These are phyloP conservation scores for Penicillium goetzii DNA, from an alignment of 495 filamentous ascomycete species.

Conservation along the genomic window DNA sequence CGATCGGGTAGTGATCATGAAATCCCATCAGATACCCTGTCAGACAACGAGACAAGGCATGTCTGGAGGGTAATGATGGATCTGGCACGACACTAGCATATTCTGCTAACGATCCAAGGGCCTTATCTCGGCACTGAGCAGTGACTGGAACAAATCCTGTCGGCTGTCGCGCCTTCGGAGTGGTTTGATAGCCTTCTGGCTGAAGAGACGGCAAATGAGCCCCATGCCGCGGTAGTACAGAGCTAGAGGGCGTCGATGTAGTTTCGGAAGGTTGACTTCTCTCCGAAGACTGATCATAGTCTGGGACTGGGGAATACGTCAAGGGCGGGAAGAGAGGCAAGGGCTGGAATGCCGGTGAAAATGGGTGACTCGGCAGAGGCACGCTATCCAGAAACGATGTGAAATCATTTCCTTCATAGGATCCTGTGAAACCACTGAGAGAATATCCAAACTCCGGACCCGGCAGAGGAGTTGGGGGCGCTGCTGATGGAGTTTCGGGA, in stretches of 20 bases:
- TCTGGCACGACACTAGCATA: slow-evolving; percentile 46
- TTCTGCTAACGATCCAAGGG: slow-evolving; percentile 27
- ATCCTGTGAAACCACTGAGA: slow-evolving; percentile 26
- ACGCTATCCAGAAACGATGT: slow-evolving; percentile 49
- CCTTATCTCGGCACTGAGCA: slow-evolving; percentile 40
- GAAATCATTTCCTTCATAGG: slow-evolving; percentile 44
- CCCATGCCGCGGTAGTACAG: slow-evolving; percentile 43
- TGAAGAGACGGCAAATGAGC: slow-evolving; percentile 47
- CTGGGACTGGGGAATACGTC: slow-evolving; percentile 35
- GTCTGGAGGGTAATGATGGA: slow-evolving; percentile 52
- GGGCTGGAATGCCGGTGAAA: slow-evolving; percentile 45
- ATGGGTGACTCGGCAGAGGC: slow-evolving; percentile 44
- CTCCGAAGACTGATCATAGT: slow-evolving; percentile 34
- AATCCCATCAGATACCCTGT: slow-evolving; percentile 70
- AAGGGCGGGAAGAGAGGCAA: slow-evolving; percentile 44
- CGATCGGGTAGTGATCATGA: slow-evolving; percentile 69
- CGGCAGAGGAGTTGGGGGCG: slow-evolving; percentile 27
- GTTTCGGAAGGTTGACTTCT: slow-evolving; percentile 23
- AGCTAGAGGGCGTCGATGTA: slow-evolving; percentile 38
- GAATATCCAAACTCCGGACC: slow-evolving; percentile 34
- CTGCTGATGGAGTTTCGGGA: slow-evolving; percentile 22
- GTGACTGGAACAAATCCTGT: slow-evolving; percentile 42
- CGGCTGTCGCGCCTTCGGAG: slow-evolving; percentile 35
- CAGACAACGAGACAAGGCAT: slow-evolving; percentile 66
- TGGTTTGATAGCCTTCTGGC: slow-evolving; percentile 38